A percentile compares a stretch with the other conserved stretches of the same genome.
phyloP scores from a whole-genome alignment of 768 basidiomycete genomes.

The Suillus cothurnatus region DNA sequence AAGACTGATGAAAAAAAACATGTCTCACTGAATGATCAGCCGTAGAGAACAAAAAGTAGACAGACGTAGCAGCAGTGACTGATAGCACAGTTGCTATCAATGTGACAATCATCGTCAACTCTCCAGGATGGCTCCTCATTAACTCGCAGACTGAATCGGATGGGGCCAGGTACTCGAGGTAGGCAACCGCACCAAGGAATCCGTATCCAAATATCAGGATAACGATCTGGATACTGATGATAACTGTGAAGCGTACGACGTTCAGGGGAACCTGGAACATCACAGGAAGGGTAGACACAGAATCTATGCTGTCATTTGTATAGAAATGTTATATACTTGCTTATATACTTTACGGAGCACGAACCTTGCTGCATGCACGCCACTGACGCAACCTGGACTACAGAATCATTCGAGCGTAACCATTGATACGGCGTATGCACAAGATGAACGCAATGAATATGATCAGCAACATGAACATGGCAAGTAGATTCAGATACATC shows the following conservation, averaged over 20 bases:
- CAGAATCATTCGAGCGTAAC: no score
- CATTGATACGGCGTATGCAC: no score
- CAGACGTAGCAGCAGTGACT: background rate
- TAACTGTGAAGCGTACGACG: background rate
- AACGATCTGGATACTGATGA: background rate
- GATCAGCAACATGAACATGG: no score
- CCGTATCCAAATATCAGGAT: slow-evolving; percentile 9
- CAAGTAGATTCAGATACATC: no score
- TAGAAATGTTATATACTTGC: no score
- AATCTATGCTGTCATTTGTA: no score
- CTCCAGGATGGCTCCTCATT: background rate
- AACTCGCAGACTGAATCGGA: background rate
- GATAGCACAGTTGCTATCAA: slow-evolving; percentile 8
- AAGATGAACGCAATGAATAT: no score
- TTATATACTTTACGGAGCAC: no score
- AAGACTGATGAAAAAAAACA: background rate
- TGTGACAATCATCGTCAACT: slow-evolving; percentile 4
- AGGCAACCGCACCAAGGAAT: slow-evolving; percentile 11
- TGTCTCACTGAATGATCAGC: background rate
- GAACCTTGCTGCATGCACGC: no score
- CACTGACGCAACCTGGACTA: no score
- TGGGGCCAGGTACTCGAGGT: background rate
- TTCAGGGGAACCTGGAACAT: no score
- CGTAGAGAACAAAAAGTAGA: background rate
- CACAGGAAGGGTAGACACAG: no score